A percentile compares a stretch with the other conserved stretches of the same genome.
These are phyloP conservation scores for Dothiorella sarmentorum DNA, from an alignment of 2,329 filamentous ascomycete genomes.

Conservation along the genomic window DNA sequence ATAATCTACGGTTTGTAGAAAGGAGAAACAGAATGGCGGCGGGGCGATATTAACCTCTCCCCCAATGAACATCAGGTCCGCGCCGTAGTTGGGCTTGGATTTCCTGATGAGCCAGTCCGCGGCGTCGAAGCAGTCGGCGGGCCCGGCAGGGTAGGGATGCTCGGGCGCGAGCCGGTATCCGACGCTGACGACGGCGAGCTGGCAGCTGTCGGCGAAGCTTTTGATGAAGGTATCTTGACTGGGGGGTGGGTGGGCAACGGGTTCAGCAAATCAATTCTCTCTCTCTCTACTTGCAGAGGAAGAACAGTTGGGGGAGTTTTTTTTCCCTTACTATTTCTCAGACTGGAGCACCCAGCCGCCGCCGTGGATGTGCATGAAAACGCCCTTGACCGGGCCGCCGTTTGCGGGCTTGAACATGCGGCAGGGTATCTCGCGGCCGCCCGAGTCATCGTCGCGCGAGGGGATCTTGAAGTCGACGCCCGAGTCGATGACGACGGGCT, in stretches of 20 bases:
- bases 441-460: slow-evolving; percentile 51
- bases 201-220: slow-evolving; percentile 48
- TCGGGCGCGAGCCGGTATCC: slow-evolving; percentile 61
- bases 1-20: too few relatives aligned
- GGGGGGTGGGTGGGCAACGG: neutral
- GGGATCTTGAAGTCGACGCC: slow-evolving; percentile 50
- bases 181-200: slow-evolving; percentile 52
- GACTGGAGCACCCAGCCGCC: slow-evolving; percentile 47
- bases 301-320: too few relatives aligned
- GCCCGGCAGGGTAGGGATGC: slow-evolving; percentile 53
- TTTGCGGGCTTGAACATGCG: slow-evolving; percentile 51
- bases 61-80: slow-evolving; percentile 33
- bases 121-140: slow-evolving; percentile 57
- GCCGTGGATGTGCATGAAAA: slow-evolving; percentile 57
- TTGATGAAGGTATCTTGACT: slow-evolving; percentile 50
- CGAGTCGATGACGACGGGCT: slow-evolving; percentile 44
- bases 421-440: slow-evolving; percentile 51
- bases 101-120: slow-evolving; percentile 53
- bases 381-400: slow-evolving; percentile 41
- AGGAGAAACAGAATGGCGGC: too few relatives aligned
- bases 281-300: too few relatives aligned
- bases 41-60: slow-evolving; percentile 32
- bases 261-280: too few relatives aligned
- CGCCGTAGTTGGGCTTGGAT: slow-evolving; percentile 41
- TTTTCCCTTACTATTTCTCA: slow-evolving; percentile 40